Percentiles rank a stretch among this genome's conserved stretches.
Conservation (phyloP, 176 grass and related monocot genomes). For the Oryza australiensis region DNA sequence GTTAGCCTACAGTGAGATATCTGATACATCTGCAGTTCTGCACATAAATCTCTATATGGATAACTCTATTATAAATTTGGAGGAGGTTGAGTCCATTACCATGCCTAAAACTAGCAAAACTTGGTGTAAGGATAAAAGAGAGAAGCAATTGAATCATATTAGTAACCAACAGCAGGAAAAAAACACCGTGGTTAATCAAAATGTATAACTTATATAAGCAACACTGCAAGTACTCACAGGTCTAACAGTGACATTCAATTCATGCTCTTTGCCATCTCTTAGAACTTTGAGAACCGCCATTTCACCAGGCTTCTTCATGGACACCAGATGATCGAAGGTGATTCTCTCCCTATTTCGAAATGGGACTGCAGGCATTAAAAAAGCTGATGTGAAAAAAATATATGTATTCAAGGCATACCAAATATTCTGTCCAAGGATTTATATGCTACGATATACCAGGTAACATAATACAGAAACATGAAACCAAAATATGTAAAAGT, state of each 20-base stretch:
- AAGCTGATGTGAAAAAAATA: constrained; percentile 26
- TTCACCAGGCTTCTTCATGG: constrained; percentile 97
- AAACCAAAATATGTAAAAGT: not conserved
- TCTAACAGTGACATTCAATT: constrained; percentile 64
- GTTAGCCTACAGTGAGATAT: not conserved
- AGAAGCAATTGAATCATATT: constrained; percentile 15
- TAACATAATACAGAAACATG: not conserved
- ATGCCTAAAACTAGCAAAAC: constrained; percentile 22
- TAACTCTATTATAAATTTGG: not conserved
- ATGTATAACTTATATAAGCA: constrained; percentile 8
- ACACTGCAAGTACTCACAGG: constrained; percentile 62
- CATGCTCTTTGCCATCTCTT: constrained; percentile 81
- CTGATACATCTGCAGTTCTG: not conserved
- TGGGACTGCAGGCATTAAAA: constrained; percentile 69
- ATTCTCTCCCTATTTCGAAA: constrained; percentile 99
- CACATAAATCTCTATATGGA: not conserved
- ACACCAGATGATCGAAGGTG: constrained; percentile 97
- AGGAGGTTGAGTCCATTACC: constrained; percentile 26
- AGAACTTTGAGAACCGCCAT: constrained; percentile 69
- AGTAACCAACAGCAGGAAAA: not conserved
- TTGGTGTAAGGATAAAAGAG: constrained; percentile 26
- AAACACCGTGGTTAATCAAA: not conserved
- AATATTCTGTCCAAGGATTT: constrained; percentile 15
- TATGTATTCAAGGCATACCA: constrained; percentile 15
- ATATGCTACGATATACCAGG: not conserved